Percentiles rank a stretch among this genome's conserved stretches.
Conservation (phyloP, 176 grass and related monocot species). For the Poa annua region DNA sequence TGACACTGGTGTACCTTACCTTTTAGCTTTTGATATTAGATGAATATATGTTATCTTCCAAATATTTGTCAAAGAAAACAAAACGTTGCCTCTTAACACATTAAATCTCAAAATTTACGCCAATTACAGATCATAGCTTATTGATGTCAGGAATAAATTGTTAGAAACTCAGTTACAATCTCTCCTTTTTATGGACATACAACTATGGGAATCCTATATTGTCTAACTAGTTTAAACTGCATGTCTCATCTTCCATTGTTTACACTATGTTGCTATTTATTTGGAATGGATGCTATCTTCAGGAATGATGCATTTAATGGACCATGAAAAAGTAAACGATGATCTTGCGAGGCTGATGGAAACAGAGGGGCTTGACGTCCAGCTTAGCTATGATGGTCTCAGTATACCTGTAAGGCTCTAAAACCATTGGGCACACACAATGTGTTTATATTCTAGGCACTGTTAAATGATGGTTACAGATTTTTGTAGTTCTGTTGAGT, state of each 20-base stretch:
- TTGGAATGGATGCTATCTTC: conserved; percentile 36
- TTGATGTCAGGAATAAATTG: background rate
- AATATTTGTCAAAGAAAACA: conserved; percentile 30
- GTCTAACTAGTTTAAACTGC: conserved; percentile 33
- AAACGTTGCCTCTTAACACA: conserved; percentile 6
- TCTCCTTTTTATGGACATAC: conserved; percentile 6
- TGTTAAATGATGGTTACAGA: background rate
- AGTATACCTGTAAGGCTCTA: conserved; percentile 83
- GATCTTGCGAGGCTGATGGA: conserved; percentile 75
- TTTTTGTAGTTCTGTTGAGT: conserved; percentile 23
- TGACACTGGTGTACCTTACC: background rate
- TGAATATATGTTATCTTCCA: background rate
- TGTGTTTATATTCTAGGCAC: conserved; percentile 24
- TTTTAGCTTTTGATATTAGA: conserved; percentile 28
- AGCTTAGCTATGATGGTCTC: conserved; percentile 93
- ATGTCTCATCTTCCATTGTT: conserved; percentile 45
- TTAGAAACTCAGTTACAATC: background rate
- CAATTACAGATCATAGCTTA: background rate
- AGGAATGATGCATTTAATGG: conserved; percentile 99
- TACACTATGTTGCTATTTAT: conserved; percentile 27
- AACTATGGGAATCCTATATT: background rate
- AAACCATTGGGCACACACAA: conserved; percentile 21
- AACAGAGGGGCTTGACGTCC: conserved; percentile 83
- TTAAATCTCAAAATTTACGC: background rate
- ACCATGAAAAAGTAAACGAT: conserved; percentile 83